Evolutionary conservation across 202 grass and related monocot species (phyloP), one percentile per base, ranked within the genome.

Genomic region (Alloteropsis angusta): DNA sequence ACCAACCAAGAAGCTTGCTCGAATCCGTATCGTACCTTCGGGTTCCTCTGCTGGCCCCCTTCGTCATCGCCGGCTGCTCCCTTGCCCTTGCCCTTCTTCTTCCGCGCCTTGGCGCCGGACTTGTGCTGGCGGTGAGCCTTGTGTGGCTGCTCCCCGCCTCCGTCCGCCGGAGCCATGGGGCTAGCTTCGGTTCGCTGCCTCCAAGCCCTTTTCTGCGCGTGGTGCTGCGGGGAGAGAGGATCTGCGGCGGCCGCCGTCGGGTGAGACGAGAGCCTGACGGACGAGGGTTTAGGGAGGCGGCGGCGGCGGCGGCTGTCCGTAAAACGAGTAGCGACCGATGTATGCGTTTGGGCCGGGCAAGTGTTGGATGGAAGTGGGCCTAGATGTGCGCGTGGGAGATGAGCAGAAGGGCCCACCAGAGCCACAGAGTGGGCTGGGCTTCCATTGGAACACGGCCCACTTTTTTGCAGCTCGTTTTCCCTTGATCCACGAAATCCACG

Each of bases 121-220:
- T 91, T 93, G 71, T 87, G 90, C 53, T 73, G 52, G 2, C 92
- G 89, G 37, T 99, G 96, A 7, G 92, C 80, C 86, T 99, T 99
- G 81, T 92, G 90, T 22, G 79, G 39, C 73, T 93, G 96, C 67
- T 93, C 90, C 14, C 21, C 49, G 44, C 76, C 83, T 42, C 37
- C 72, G 36, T 83, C 90, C 34, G 58, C 46, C 14, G 83, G 59
- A 45, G 75, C 59, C 78, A 90, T 82, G 46, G 80, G 4, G 28
- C 18, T 64, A 18, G 30, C 36, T 84, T 18, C 46, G 9, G 34
- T 30, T 83, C 68, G 79, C 46, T 38, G 53, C 47, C n/a, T 30
- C 19, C 23, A 21, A 9, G 61, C 26, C 0, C 28, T 47, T 32
- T 37, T 36, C 47, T 65, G 32, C 9, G n/a, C 17, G 13, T 14